Base-by-base conservation (phyloP, 306 rosid genomes). In the Ammopiptanthus mongolicus region DNA sequence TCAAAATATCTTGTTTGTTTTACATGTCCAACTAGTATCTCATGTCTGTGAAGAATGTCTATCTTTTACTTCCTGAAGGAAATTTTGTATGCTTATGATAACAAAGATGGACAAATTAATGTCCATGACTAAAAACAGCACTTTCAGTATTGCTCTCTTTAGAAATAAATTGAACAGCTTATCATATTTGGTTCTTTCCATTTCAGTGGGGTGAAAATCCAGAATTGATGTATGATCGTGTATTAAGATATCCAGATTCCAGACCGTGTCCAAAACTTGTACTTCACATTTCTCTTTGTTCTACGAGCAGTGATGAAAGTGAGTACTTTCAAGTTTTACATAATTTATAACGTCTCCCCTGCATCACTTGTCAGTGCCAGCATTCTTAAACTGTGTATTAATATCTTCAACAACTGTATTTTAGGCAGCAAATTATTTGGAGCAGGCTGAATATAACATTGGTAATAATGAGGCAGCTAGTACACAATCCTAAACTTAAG, bases 131-230 rank as follows among this genome's bases (percentile, higher is more conserved):
- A n/a, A 18, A 50, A 15, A 50, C 56, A 15, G 17, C 50, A 13
- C 17, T 12, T 13, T 13, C 50, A 48, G 22, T 17, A 50, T 7
- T 50, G 23, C 56, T 15, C 23, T 50, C 56, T 17, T 2, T 6
- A 50, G 21, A 50, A 9, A 53, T 53, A 57, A 23, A 4, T 10
- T 23, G 15, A 25, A 57, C n/a, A 22, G 8, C 18, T 25, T 28
- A 12, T 28, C 18, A 28, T 33, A 58, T 25, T 52, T 58, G 61
- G 25, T 25, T 28, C 39, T 29, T 60, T 21, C 22, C 6, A 13
- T 80, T 77, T 59, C 93, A 88, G 90, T 88, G 93, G 93, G 90
- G 93, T 52, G 84, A 39, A 75, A 88, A 88, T 70, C 82, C 78
- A 50, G 31, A 84, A 22, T 68, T 86, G 79, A 46, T 88, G 75